A percentile compares a stretch with the other conserved stretches of the same genome.
phyloP scores from a whole-genome alignment of 495 filamentous ascomycete genomes.

The Neurospora sp. region DNA sequence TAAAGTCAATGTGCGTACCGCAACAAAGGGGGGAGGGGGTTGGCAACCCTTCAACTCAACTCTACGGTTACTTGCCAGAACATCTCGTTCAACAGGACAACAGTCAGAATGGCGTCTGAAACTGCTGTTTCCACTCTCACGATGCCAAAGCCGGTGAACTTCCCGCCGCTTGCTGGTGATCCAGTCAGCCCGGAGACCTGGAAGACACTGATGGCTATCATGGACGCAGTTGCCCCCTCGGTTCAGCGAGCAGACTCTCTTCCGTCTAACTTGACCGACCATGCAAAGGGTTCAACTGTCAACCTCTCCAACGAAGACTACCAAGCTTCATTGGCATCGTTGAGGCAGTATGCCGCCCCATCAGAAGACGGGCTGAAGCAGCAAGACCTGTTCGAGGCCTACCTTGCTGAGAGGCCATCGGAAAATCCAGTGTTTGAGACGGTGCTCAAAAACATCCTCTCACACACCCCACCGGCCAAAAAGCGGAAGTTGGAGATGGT shows the following conservation, averaged over 20 bases:
- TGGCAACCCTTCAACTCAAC: neutral
- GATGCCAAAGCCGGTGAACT: slow-evolving; percentile 2
- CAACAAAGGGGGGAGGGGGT: neutral
- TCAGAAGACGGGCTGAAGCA: slow-evolving; percentile 2
- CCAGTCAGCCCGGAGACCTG: slow-evolving; percentile 6
- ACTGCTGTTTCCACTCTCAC: neutral
- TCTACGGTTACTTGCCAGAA: neutral
- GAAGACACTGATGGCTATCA: slow-evolving; percentile 11
- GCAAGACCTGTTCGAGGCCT: slow-evolving; percentile 20
- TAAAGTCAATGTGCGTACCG: neutral
- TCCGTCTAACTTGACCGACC: neutral
- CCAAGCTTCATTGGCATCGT: neutral
- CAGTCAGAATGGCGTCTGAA: neutral
- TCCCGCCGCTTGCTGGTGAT: neutral
- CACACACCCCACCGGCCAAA: slow-evolving; percentile 14
- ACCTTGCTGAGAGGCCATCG: slow-evolving; percentile 22
- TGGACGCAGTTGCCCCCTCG: slow-evolving; percentile 10
- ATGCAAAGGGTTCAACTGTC: neutral
- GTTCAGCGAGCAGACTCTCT: slow-evolving; percentile 2
- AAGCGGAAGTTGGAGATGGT: slow-evolving; percentile 18
- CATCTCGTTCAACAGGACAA: neutral
- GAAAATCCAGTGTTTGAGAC: slow-evolving; percentile 18
- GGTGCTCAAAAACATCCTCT: slow-evolving; percentile 15
- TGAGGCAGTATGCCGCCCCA: slow-evolving; percentile 1
- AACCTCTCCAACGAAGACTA: slow-evolving; percentile 7